phyloP scores from a whole-genome alignment of 768 basidiomycete species.

The Mycena galopus region DNA sequence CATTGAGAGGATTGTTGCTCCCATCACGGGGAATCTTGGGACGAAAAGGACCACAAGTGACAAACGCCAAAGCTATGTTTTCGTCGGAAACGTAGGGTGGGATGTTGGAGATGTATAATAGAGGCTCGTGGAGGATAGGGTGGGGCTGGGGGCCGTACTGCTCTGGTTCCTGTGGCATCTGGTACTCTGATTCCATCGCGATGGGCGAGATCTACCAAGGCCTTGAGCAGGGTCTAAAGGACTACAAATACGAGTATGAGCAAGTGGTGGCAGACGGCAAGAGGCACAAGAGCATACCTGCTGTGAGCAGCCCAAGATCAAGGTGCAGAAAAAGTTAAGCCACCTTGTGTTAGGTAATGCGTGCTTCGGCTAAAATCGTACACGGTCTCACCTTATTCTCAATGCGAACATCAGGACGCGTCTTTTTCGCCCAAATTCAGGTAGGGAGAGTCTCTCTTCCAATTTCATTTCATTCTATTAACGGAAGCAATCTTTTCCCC shows the following conservation, averaged over 20 bases:
- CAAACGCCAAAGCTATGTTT: constrained; percentile 79
- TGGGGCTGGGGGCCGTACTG: constrained; percentile 66
- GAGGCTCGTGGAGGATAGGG: constrained; percentile 87
- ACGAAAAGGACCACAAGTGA: constrained; percentile 84
- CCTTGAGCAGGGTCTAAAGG: constrained; percentile 16
- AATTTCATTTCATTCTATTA: neutral
- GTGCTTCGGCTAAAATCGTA: neutral
- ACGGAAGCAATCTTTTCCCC: neutral
- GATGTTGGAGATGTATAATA: constrained; percentile 85
- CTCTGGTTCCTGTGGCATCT: constrained; percentile 48
- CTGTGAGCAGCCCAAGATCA: constrained; percentile 24
- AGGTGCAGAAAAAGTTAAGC: constrained; percentile 31
- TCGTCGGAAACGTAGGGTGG: constrained; percentile 82
- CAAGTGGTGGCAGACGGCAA: neutral
- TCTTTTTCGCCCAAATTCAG: neutral
- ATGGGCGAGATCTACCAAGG: constrained; percentile 43
- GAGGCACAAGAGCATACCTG: constrained; percentile 15
- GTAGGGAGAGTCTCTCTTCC: neutral
- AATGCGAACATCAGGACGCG: neutral
- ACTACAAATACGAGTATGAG: neutral
- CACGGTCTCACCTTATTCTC: constrained; percentile 15
- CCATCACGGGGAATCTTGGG: constrained; percentile 80
- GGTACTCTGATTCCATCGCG: constrained; percentile 62
- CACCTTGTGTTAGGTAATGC: constrained; percentile 22
- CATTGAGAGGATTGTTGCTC: constrained; percentile 64